These are phyloP conservation scores for Cordyceps sp. DNA, from an alignment of 2,329 filamentous ascomycete genomes.

Conservation along the genomic window DNA sequence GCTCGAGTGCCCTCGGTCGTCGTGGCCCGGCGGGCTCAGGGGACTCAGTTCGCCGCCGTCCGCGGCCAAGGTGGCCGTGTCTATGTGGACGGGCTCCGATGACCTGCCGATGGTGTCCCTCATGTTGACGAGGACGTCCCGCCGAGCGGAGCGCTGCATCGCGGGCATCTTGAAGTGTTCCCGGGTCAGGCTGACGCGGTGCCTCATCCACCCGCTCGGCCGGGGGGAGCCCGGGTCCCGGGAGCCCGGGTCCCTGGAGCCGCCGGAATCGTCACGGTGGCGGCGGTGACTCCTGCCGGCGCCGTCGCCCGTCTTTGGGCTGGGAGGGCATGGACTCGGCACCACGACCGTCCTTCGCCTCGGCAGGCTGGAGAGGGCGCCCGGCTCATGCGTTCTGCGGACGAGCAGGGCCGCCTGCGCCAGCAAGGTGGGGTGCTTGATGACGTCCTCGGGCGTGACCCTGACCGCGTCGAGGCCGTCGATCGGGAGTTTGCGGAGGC, in stretches of 20 bases:
- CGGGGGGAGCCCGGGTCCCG: slow-evolving; percentile 3
- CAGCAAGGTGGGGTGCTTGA: slow-evolving; percentile 32
- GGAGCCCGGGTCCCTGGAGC: slow-evolving; percentile 8
- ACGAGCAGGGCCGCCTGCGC: slow-evolving; percentile 27
- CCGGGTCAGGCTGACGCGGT: slow-evolving; percentile 6
- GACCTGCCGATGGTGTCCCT: no score
- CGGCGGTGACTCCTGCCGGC: not conserved
- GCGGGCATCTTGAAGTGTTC: not conserved
- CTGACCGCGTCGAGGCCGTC: slow-evolving; percentile 19
- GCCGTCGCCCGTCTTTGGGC: not conserved
- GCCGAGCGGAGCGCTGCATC: not conserved
- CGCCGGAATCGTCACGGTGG: slow-evolving; percentile 5
- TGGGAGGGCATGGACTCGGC: no score
- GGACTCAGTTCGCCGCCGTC: no score
- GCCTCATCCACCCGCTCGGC: slow-evolving; percentile 11
- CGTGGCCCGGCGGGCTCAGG: no score
- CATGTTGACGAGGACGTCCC: no score
- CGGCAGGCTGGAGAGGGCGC: slow-evolving; percentile 4
- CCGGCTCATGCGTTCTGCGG: slow-evolving; percentile 9
- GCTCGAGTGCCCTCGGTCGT: no score
- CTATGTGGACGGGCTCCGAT: no score
- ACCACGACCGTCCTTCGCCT: slow-evolving; percentile 5
- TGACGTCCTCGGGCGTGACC: slow-evolving; percentile 29
- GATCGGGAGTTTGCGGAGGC: slow-evolving; percentile 19
- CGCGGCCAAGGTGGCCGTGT: no score